These are phyloP conservation scores for Venturia pyrina DNA, from an alignment of 2,329 filamentous ascomycete genomes.

Conservation along the genomic window DNA sequence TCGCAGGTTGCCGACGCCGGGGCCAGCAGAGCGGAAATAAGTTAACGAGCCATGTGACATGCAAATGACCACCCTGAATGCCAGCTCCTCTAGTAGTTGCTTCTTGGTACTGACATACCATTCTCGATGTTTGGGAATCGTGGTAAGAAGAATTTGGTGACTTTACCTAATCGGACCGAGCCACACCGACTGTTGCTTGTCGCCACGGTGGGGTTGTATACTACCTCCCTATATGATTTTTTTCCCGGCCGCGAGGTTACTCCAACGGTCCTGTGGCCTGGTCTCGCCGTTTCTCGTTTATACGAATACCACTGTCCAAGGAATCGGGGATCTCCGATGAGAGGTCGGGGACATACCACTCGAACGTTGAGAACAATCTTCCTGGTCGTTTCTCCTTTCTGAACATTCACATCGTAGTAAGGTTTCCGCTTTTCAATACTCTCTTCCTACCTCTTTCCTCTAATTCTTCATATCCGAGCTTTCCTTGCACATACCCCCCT, in stretches of 20 bases:
- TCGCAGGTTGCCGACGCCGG: too few relatives aligned
- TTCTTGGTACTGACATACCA: neutral
- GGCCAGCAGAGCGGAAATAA: too few relatives aligned
- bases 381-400: too few relatives aligned
- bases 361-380: too few relatives aligned
- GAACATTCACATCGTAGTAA: too few relatives aligned
- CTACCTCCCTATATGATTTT: slow-evolving; percentile 43
- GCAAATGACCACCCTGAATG: too few relatives aligned
- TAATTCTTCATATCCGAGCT: too few relatives aligned
- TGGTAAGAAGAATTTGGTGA: neutral
- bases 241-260: slow-evolving; percentile 43
- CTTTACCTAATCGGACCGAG: slow-evolving; percentile 4
- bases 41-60: too few relatives aligned
- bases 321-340: neutral
- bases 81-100: neutral
- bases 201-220: slow-evolving; percentile 47
- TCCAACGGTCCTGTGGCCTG: slow-evolving; percentile 20
- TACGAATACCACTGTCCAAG: neutral
- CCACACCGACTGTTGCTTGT: slow-evolving; percentile 21
- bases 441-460: too few relatives aligned
- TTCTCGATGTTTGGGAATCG: neutral
- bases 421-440: too few relatives aligned
- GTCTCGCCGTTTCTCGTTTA: neutral
- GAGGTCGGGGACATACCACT: neutral
- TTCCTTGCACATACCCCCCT: too few relatives aligned